A percentile compares a stretch with the other conserved stretches of the same genome.
phyloP scores from a whole-genome alignment of 768 basidiomycete genomes.

The Boletus coccyginus region DNA sequence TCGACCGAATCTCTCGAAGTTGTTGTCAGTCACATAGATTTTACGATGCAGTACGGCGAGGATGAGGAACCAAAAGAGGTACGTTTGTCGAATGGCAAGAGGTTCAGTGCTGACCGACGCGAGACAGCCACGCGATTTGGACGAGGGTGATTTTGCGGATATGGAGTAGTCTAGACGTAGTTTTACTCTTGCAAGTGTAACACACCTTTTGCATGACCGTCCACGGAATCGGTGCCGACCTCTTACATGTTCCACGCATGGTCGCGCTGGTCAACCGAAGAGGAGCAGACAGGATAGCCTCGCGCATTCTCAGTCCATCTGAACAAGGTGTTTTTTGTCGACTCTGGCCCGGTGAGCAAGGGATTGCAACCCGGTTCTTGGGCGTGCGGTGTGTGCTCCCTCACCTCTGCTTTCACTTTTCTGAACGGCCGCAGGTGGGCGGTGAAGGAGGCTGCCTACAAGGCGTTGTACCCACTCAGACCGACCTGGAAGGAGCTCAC shows the following conservation, averaged over 20 bases:
- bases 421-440: conserved; percentile 55
- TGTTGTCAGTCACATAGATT: conserved; percentile 94
- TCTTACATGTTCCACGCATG: conserved; percentile 70
- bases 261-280: conserved; percentile 49
- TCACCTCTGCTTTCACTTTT: neutral
- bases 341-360: conserved; percentile 8
- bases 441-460: conserved; percentile 85
- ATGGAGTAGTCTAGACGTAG: conserved; percentile 44
- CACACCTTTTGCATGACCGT: conserved; percentile 46
- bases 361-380: conserved; percentile 46
- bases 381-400: conserved; percentile 58
- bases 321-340: conserved; percentile 39
- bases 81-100: conserved; percentile 15
- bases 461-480: conserved; percentile 68
- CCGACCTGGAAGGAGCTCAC: conserved; percentile 78
- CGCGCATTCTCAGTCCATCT: conserved; percentile 56
- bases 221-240: conserved; percentile 74
- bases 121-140: conserved; percentile 82
- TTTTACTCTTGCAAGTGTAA: neutral
- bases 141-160: conserved; percentile 87
- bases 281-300: conserved; percentile 45
- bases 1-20: conserved; percentile 86
- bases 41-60: conserved; percentile 98
- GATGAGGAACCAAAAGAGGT: conserved; percentile 97
- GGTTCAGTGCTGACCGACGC: conserved; percentile 10